These are phyloP conservation scores for Logfia minima DNA, from an alignment of 129 eudicot species.

Conservation along the genomic window DNA sequence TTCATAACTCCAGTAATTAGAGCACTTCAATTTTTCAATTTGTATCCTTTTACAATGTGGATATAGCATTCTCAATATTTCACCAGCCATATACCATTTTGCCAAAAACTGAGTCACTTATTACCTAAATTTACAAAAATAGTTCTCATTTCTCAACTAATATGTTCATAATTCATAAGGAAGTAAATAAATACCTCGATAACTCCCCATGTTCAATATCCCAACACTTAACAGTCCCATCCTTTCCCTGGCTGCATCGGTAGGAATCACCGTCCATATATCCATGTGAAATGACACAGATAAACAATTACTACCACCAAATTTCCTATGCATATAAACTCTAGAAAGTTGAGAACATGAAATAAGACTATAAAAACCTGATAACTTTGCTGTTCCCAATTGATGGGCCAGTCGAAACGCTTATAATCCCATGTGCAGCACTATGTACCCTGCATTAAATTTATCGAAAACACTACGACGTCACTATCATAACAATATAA, in stretches of 20 bases:
- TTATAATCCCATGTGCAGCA: slow-evolving; percentile 83
- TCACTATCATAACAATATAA: neutral
- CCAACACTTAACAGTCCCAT: slow-evolving; percentile 86
- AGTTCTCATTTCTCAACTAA: neutral
- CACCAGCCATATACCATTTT: neutral
- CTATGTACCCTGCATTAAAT: slow-evolving; percentile 62
- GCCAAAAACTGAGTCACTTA: slow-evolving; percentile 5
- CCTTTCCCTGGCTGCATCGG: slow-evolving; percentile 76
- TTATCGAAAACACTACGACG: neutral
- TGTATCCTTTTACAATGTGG: neutral
- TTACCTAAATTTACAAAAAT: neutral
- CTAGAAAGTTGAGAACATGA: neutral
- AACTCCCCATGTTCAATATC: slow-evolving; percentile 73
- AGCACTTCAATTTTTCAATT: neutral
- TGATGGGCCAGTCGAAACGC: slow-evolving; percentile 53
- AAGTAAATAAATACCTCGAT: slow-evolving; percentile 51
- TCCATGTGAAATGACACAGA: slow-evolving; percentile 17
- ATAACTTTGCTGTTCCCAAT: slow-evolving; percentile 60
- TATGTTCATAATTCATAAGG: slow-evolving; percentile 6
- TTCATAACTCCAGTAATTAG: neutral
- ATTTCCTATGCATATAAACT: neutral
- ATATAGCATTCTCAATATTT: neutral
- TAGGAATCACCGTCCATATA: neutral
- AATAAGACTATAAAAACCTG: slow-evolving; percentile 42
- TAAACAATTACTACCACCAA: slow-evolving; percentile 1